These are phyloP conservation scores for Bimuria novae-zelandiae DNA, from an alignment of 2,329 filamentous ascomycete genomes.

Conservation along the genomic window DNA sequence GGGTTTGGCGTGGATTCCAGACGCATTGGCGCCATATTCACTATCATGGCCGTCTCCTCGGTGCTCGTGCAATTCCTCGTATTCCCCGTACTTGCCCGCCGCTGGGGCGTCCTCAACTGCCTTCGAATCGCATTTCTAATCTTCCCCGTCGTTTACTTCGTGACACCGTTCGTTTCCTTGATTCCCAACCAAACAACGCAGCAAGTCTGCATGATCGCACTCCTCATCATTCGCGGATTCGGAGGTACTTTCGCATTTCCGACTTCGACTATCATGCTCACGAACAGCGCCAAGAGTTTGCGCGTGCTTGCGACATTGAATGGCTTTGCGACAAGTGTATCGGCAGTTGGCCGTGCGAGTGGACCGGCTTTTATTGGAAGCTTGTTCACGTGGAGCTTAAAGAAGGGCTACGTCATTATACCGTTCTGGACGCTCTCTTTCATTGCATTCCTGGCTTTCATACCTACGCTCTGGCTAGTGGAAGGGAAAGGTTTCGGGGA, in stretches of 20 bases:
- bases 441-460: slow-evolving; percentile 66
- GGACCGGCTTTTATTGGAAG: slow-evolving; percentile 77
- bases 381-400: slow-evolving; percentile 76
- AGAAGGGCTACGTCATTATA: slow-evolving; percentile 74
- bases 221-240: slow-evolving; percentile 76
- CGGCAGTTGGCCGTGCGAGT: slow-evolving; percentile 75
- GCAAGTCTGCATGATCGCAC: slow-evolving; percentile 62
- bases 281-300: slow-evolving; percentile 79
- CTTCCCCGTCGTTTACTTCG: slow-evolving; percentile 76
- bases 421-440: slow-evolving; percentile 79
- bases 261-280: slow-evolving; percentile 85
- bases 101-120: slow-evolving; percentile 75
- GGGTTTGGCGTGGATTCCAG: slow-evolving; percentile 77
- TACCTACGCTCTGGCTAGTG: slow-evolving; percentile 75
- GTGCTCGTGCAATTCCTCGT: slow-evolving; percentile 84
- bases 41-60: slow-evolving; percentile 76
- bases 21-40: slow-evolving; percentile 84
- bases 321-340: slow-evolving; percentile 83
- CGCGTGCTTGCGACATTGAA: slow-evolving; percentile 85
- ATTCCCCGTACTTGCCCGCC: slow-evolving; percentile 75
- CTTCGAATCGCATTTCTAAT: slow-evolving; percentile 68
- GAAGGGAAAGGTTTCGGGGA: slow-evolving; percentile 71
- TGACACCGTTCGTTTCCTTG: slow-evolving; percentile 81
- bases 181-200: slow-evolving; percentile 57
- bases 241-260: slow-evolving; percentile 86